These are phyloP conservation scores for Colletotrichum brevisporum DNA, from an alignment of 2,329 filamentous ascomycete genomes.

Conservation along the genomic window DNA sequence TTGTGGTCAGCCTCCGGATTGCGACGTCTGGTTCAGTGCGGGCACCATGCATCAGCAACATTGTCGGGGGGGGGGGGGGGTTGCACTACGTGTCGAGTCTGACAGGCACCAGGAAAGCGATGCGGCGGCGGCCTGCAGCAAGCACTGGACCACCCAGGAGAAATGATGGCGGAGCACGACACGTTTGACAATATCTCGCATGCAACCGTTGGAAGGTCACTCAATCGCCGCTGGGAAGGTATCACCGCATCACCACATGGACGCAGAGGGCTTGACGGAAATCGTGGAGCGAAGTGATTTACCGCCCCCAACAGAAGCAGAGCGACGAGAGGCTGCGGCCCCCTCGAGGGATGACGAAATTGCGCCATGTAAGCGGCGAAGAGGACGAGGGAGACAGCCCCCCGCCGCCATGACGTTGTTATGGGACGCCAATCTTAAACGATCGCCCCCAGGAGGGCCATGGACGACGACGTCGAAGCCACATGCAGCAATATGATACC, in stretches of 20 bases:
- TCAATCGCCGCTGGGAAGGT: slow-evolving; percentile 22
- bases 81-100: slow-evolving; percentile 35
- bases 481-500: no score
- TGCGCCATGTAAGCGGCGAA: slow-evolving; percentile 15
- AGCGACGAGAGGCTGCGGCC: background rate
- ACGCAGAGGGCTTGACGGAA: slow-evolving; percentile 1
- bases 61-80: slow-evolving; percentile 12
- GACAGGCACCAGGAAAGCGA: slow-evolving; percentile 30
- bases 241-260: background rate
- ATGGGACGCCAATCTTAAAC: slow-evolving; percentile 38
- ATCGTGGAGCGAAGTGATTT: slow-evolving; percentile 6
- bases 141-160: slow-evolving; percentile 16
- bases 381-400: slow-evolving; percentile 16
- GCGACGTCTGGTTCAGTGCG: background rate
- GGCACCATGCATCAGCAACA: slow-evolving; percentile 13
- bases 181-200: slow-evolving; percentile 33
- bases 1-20: background rate
- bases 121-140: slow-evolving; percentile 24
- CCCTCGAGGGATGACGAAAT: slow-evolving; percentile 29
- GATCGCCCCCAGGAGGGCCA: slow-evolving; percentile 29
- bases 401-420: slow-evolving; percentile 33
- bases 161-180: slow-evolving; percentile 13
- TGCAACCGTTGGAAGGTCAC: slow-evolving; percentile 23
- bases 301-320: slow-evolving; percentile 2
- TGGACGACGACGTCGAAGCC: slow-evolving; percentile 12